A percentile compares a stretch with the other conserved stretches of the same genome.
These are phyloP conservation scores for Notholithocarpus densiflorus DNA, from an alignment of 306 rosid genomes.

Conservation along the genomic window DNA sequence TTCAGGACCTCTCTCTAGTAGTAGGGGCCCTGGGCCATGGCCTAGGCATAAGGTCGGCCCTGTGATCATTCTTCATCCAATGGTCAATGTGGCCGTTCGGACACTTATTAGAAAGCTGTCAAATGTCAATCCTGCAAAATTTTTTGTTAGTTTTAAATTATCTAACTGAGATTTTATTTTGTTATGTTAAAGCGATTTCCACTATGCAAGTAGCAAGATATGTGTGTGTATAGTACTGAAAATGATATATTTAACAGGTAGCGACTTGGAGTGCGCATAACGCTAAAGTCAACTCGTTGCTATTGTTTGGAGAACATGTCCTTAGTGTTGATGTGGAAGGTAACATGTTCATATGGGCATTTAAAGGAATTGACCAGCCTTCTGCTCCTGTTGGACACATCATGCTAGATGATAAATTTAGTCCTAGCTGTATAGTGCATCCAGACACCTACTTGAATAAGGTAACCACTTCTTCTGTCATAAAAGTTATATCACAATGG, in stretches of 20 bases:
- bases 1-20: too few species aligned
- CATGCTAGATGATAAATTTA: conserved; percentile 43
- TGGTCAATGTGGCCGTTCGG: too few species aligned
- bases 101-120: too few species aligned
- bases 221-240: neutral
- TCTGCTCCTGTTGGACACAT: conserved; percentile 58
- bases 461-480: conserved; percentile 35
- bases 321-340: conserved; percentile 66
- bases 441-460: conserved; percentile 93
- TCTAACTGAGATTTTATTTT: too few species aligned
- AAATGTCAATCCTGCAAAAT: too few species aligned
- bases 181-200: too few species aligned
- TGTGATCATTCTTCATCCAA: too few species aligned
- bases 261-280: conserved; percentile 75
- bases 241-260: conserved; percentile 34
- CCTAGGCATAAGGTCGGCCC: too few species aligned
- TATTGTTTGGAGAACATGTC: conserved; percentile 79
- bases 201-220: neutral
- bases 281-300: conserved; percentile 63
- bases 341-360: conserved; percentile 70
- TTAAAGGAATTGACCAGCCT: conserved; percentile 61
- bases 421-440: conserved; percentile 73
- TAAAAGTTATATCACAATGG: conserved; percentile 1
- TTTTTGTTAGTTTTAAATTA: too few species aligned
- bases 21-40: too few species aligned